Percentiles rank a stretch among this genome's conserved stretches.
Evolutionary conservation across 2,329 filamentous ascomycete species (phyloP).

Genomic region (Diaporthe capsici): DNA sequence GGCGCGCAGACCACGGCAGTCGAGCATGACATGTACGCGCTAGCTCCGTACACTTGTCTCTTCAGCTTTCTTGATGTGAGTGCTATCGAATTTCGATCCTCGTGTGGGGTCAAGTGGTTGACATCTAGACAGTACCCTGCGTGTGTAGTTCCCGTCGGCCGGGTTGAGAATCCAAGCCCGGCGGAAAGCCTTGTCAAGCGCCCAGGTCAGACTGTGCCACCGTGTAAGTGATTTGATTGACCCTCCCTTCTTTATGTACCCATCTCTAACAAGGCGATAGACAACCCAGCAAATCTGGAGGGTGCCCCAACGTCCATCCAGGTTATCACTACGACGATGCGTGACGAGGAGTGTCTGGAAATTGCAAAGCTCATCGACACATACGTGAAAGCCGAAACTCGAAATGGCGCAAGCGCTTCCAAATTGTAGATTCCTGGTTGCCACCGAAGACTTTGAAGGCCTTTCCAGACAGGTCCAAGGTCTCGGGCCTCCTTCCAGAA

Average conservation of each 20-base stretch:
- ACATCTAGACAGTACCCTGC: slow-evolving; percentile 36
- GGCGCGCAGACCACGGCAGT: slow-evolving; percentile 41
- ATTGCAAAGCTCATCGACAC: slow-evolving; percentile 40
- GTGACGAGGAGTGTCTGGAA: slow-evolving; percentile 43
- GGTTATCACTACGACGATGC: slow-evolving; percentile 41
- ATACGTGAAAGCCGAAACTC: slow-evolving; percentile 8
- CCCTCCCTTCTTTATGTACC: no score
- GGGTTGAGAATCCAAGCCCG: slow-evolving; percentile 3
- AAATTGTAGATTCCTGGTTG: background rate
- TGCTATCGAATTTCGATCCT: background rate
- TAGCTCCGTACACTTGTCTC: slow-evolving; percentile 40
- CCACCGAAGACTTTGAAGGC: background rate
- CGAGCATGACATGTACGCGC: slow-evolving; percentile 42
- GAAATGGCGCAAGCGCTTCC: background rate
- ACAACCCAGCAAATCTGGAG: slow-evolving; percentile 35
- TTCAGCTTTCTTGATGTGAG: slow-evolving; percentile 43
- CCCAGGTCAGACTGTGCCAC: slow-evolving; percentile 33
- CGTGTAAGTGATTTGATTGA: slow-evolving; percentile 29
- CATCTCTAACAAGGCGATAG: background rate
- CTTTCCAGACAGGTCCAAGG: no score
- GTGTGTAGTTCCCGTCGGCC: slow-evolving; percentile 36
- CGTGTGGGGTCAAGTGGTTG: background rate
- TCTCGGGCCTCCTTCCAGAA: background rate
- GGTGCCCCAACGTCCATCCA: slow-evolving; percentile 42
- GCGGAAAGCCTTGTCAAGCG: slow-evolving; percentile 16